Evolutionary conservation across 83 land plant genomes (phyloP), one percentile per base, ranked within the genome.

Genomic region (Diphasiastrum complanatum): DNA sequence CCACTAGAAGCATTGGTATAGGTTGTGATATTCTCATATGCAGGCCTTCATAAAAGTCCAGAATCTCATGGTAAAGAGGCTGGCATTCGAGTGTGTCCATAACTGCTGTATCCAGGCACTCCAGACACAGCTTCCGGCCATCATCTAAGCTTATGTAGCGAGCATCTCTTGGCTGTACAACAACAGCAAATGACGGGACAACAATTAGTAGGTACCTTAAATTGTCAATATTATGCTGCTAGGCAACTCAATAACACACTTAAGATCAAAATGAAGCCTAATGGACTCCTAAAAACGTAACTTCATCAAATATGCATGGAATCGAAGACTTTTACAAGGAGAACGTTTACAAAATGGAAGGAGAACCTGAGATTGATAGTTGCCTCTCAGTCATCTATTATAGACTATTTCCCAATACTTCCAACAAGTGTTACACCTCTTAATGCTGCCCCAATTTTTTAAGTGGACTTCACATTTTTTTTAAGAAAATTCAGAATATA

Each of bases 1-100:
- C 95, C 46, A 87, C 97, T 31, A 91, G 81, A 61, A 91, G 85
- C 95, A 87, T 85, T 14, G 97, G 95, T 19, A 91, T 81, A 43
- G 86, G 78, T 52, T 91, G 95, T n/a, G 78, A 81, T 11, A 91
- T 60, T 68, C 57, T 87, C 97, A 91, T 91, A 62, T 83, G 75
- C 85, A 87, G 69, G 31, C 93, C 85, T 71, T 87, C 89, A 58
- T 87, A 91, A 46, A 78, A 91, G 33, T 87, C 89, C 53, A 90
- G 70, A 4, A 91, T 87, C 18, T 85, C 70, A 64, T 81, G 85
- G 75, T 87, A 87, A 29, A 91, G 80, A n/a, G 85, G 83, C 38
- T 91, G 89, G 53, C 95, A 85, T 58, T 84, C 89, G 34, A 65
- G 68, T 20, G 86, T 86, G 55, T 84, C 93, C 93, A 91, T 84